Evolutionary conservation across 2,329 filamentous ascomycete species (phyloP).

Genomic region (Colletotrichum sp.): DNA sequence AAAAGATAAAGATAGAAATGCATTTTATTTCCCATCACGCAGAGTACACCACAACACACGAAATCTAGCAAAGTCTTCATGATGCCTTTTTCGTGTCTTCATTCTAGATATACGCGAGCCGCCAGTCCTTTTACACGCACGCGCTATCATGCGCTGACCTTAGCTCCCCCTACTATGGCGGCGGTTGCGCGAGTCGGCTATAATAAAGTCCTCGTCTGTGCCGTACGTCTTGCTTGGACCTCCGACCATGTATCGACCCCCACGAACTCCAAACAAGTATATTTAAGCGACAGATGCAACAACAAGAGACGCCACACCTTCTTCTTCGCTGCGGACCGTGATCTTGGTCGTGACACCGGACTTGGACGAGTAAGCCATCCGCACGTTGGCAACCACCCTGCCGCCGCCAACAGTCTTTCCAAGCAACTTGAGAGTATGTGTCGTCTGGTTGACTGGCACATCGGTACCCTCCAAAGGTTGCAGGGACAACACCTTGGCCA

Average conservation of each 20-base stretch:
- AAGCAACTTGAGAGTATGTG: slow-evolving; percentile 93
- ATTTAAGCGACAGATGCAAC: slow-evolving; percentile 81
- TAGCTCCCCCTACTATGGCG: neutral
- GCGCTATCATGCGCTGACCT: neutral
- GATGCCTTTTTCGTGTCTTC: slow-evolving; percentile 17
- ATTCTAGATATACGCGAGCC: slow-evolving; percentile 20
- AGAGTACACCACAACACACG: neutral
- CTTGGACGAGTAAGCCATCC: slow-evolving; percentile 94
- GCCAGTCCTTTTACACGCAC: slow-evolving; percentile 4
- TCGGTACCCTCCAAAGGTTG: slow-evolving; percentile 96
- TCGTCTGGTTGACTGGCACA: slow-evolving; percentile 84
- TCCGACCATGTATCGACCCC: slow-evolving; percentile 19
- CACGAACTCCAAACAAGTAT: slow-evolving; percentile 20
- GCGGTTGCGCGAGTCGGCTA: slow-evolving; percentile 1
- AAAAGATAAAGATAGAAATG: neutral
- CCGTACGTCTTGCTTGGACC: slow-evolving; percentile 11
- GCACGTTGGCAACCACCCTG: slow-evolving; percentile 82
- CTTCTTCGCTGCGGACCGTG: slow-evolving; percentile 88
- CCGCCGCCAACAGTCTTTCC: slow-evolving; percentile 94
- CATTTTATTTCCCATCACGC: neutral
- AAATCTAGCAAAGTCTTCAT: neutral
- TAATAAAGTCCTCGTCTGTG: slow-evolving; percentile 11
- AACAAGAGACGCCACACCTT: slow-evolving; percentile 84
- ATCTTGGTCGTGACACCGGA: slow-evolving; percentile 96
- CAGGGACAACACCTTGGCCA: slow-evolving; percentile 84